These are phyloP conservation scores for Osmanthus fragrans DNA, from an alignment of 257 asterid genomes.

Conservation along the genomic window DNA sequence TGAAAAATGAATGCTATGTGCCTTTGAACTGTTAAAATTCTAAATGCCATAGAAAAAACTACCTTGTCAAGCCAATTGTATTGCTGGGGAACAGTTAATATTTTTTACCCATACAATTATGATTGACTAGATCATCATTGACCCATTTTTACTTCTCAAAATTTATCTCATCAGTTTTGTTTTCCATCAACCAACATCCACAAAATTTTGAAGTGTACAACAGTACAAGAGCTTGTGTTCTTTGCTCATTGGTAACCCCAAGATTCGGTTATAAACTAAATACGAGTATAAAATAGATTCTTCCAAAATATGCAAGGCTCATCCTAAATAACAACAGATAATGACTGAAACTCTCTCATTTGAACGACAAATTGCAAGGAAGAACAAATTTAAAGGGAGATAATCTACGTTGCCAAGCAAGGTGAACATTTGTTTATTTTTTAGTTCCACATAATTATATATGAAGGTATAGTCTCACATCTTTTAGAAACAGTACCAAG, in stretches of 20 bases:
- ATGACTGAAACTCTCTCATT: too few relatives aligned
- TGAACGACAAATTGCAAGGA: not conserved
- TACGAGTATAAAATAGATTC: not conserved
- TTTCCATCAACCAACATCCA: not conserved
- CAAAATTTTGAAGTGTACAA: not conserved
- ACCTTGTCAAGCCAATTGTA: not conserved
- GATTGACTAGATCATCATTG: not conserved
- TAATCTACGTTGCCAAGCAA: not conserved
- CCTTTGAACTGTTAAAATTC: too few relatives aligned
- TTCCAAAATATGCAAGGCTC: too few relatives aligned
- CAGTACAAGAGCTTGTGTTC: not conserved
- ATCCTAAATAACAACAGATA: too few relatives aligned
- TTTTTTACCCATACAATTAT: not conserved
- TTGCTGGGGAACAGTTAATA: not conserved
- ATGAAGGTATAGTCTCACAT: not conserved
- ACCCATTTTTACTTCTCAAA: not conserved
- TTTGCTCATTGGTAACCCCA: not conserved
- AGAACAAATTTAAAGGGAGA: not conserved
- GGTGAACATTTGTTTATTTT: not conserved
- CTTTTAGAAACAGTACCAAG: not conserved
- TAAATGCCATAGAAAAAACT: not conserved
- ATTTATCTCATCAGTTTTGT: not conserved
- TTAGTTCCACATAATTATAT: not conserved
- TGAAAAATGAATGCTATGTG: too few relatives aligned
- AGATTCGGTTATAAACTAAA: not conserved